phyloP scores from a whole-genome alignment of 192 early-diverging fungal genomes.

The Gamsiella multidivaricata region DNA sequence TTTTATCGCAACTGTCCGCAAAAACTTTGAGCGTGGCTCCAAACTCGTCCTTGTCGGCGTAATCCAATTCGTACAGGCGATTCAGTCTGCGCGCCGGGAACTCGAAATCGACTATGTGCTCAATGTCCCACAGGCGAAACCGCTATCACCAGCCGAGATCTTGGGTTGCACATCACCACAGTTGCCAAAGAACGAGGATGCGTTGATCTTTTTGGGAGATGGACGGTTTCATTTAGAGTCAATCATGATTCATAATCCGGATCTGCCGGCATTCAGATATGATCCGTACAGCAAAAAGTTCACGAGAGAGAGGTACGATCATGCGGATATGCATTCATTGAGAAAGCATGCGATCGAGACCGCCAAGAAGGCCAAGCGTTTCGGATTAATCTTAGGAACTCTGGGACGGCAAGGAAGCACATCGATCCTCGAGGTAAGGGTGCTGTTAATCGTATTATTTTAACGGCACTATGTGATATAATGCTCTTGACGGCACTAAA shows the following conservation, averaged over 20 bases:
- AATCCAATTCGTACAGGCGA: constrained; percentile 93
- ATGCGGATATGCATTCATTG: constrained; percentile 90
- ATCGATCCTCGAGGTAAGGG: constrained; percentile 81
- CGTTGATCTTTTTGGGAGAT: constrained; percentile 89
- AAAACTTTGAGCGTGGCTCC: constrained; percentile 86
- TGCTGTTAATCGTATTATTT: background rate
- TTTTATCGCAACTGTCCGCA: constrained; percentile 88
- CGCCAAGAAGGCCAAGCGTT: constrained; percentile 78
- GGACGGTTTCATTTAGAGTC: constrained; percentile 98
- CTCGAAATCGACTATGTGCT: constrained; percentile 75
- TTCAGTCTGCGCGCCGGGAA: constrained; percentile 76
- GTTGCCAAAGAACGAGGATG: constrained; percentile 74
- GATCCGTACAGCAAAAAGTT: constrained; percentile 95
- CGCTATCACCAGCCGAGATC: constrained; percentile 94
- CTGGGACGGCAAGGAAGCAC: constrained; percentile 96
- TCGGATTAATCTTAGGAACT: constrained; percentile 94
- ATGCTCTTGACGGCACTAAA: too few species aligned
- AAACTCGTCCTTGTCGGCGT: constrained; percentile 88
- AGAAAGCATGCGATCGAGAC: constrained; percentile 85
- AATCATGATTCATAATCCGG: constrained; percentile 98
- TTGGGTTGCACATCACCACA: constrained; percentile 96
- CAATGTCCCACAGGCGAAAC: constrained; percentile 91
- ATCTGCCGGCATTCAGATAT: constrained; percentile 90
- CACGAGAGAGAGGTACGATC: constrained; percentile 94
- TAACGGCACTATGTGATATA: too few species aligned